Percentiles rank a stretch among this genome's conserved stretches.
phyloP scores from a whole-genome alignment of 129 eudicot genomes.

The Glebionis coronaria region DNA sequence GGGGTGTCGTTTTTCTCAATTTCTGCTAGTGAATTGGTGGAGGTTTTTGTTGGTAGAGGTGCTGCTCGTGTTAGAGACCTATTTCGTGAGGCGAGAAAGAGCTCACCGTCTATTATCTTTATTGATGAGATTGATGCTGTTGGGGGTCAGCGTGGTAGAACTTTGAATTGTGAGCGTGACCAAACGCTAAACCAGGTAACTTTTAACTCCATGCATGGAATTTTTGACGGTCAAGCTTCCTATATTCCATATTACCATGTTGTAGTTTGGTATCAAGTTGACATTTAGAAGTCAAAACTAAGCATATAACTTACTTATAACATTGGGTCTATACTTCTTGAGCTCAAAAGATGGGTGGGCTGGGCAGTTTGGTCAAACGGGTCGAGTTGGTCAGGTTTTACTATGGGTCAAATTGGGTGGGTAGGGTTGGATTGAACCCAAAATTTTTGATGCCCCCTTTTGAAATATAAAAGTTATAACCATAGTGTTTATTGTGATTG shows the following conservation, averaged over 20 bases:
- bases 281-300: not conserved
- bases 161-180: constrained; percentile 37
- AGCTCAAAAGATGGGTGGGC: not conserved
- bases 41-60: constrained; percentile 48
- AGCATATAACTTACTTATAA: not conserved
- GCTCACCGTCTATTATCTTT: constrained; percentile 36
- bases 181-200: constrained; percentile 51
- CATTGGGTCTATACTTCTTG: not conserved
- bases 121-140: constrained; percentile 49
- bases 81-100: constrained; percentile 33
- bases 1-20: constrained; percentile 40
- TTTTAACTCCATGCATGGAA: not conserved
- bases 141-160: constrained; percentile 40
- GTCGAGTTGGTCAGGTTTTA: not conserved
- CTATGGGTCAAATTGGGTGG: not conserved
- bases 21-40: constrained; percentile 43
- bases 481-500: no score
- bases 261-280: not conserved
- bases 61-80: constrained; percentile 47
- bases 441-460: not conserved
- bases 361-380: not conserved
- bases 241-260: not conserved
- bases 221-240: not conserved
- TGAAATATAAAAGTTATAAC: not conserved
- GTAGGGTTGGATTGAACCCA: not conserved